A percentile compares a stretch with the other conserved stretches of the same genome.
These are phyloP conservation scores for Curvularia sp. DNA, from an alignment of 2,329 filamentous ascomycete species.

Conservation along the genomic window DNA sequence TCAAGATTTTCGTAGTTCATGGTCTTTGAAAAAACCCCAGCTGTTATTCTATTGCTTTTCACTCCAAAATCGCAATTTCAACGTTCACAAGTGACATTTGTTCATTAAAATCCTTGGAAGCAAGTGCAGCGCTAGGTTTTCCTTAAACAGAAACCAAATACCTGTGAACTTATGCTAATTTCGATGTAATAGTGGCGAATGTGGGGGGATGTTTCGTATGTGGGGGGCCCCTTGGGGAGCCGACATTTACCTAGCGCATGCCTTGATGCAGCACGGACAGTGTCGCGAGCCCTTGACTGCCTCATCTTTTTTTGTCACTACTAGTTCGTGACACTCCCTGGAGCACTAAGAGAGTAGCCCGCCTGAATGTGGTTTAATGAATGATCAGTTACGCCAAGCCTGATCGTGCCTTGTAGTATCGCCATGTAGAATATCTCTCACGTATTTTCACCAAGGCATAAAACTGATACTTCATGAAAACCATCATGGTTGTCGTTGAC, in stretches of 20 bases:
- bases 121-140: background rate
- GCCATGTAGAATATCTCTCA: background rate
- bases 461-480: too few species aligned
- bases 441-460: background rate
- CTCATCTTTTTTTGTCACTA: slow-evolving; percentile 16
- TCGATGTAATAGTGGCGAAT: background rate
- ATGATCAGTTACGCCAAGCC: background rate
- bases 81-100: slow-evolving; percentile 1
- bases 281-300: background rate
- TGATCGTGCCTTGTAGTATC: background rate
- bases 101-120: background rate
- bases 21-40: background rate
- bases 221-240: slow-evolving; percentile 13
- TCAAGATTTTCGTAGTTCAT: background rate
- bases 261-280: slow-evolving; percentile 1
- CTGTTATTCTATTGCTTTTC: background rate
- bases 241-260: slow-evolving; percentile 7
- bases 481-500: too few species aligned
- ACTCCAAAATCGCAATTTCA: background rate
- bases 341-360: background rate
- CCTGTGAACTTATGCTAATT: background rate
- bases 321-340: background rate
- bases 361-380: background rate
- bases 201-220: slow-evolving; percentile 10
- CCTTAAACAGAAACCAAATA: slow-evolving; percentile 1